phyloP scores from a whole-genome alignment of 768 basidiomycete species.

The Mycena belliarum region DNA sequence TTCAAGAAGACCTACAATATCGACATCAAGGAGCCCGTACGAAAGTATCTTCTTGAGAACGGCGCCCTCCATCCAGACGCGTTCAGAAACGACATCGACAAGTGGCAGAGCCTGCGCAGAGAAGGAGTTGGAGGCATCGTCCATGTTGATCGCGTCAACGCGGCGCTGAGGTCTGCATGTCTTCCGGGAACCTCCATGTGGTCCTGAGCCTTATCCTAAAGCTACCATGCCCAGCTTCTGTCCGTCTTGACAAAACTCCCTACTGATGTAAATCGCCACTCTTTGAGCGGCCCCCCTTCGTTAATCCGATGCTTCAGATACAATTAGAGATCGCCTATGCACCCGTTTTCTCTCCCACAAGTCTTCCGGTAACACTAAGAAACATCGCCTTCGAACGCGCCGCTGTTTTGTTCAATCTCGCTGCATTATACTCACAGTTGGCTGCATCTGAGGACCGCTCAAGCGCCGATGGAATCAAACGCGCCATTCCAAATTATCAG shows the following conservation, averaged over 20 bases:
- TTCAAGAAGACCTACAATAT: slow-evolving; percentile 69
- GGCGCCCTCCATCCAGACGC: slow-evolving; percentile 80
- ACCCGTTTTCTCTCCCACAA: slow-evolving; percentile 61
- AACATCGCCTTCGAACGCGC: slow-evolving; percentile 86
- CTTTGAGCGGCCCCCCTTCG: background rate
- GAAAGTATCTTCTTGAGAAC: slow-evolving; percentile 68
- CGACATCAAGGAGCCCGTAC: slow-evolving; percentile 54
- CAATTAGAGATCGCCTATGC: slow-evolving; percentile 72
- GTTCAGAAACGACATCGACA: slow-evolving; percentile 74
- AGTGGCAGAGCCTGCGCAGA: slow-evolving; percentile 68
- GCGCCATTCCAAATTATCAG: slow-evolving; percentile 71
- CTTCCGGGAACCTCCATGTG: background rate
- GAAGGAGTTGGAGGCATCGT: slow-evolving; percentile 50
- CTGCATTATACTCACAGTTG: slow-evolving; percentile 81
- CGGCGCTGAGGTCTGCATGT: slow-evolving; percentile 56
- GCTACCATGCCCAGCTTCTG: slow-evolving; percentile 89
- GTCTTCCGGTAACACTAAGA: slow-evolving; percentile 59
- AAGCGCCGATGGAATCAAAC: slow-evolving; percentile 78
- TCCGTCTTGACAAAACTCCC: slow-evolving; percentile 87
- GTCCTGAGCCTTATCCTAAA: slow-evolving; percentile 31
- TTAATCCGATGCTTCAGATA: slow-evolving; percentile 49
- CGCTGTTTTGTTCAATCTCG: slow-evolving; percentile 81
- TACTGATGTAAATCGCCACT: slow-evolving; percentile 51
- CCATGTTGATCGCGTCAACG: slow-evolving; percentile 56
- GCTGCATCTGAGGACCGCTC: slow-evolving; percentile 72